phyloP scores from a whole-genome alignment of 2,329 filamentous ascomycete species.

The Ascochyta koolunga region DNA sequence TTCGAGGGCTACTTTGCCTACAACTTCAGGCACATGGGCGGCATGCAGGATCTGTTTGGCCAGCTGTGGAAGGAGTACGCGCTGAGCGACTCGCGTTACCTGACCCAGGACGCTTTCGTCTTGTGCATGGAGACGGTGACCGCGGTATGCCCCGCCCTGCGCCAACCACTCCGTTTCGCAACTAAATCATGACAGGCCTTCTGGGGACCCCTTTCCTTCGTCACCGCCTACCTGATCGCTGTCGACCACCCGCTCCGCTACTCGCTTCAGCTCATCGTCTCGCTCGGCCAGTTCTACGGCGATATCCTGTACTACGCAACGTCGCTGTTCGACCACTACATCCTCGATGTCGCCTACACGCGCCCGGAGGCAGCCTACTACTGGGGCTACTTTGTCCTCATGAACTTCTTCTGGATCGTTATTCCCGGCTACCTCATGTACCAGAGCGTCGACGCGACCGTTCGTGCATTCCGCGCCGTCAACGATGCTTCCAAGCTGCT shows the following conservation, averaged over 20 bases:
- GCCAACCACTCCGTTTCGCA: neutral
- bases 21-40: constrained; percentile 69
- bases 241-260: constrained; percentile 62
- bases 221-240: constrained; percentile 62
- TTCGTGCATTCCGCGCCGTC: constrained; percentile 44
- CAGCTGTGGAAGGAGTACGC: constrained; percentile 95
- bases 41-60: constrained; percentile 74
- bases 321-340: constrained; percentile 65
- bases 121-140: constrained; percentile 88
- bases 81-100: constrained; percentile 83
- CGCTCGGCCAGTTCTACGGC: constrained; percentile 68
- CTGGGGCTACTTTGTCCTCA: constrained; percentile 69
- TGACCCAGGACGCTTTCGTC: constrained; percentile 78
- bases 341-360: constrained; percentile 61
- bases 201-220: constrained; percentile 68
- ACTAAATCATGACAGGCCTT: constrained; percentile 50
- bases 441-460: constrained; percentile 41
- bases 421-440: constrained; percentile 55
- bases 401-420: constrained; percentile 71
- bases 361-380: constrained; percentile 69
- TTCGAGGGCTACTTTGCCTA: constrained; percentile 86
- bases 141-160: constrained; percentile 60
- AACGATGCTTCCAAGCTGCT: constrained; percentile 43
- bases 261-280: constrained; percentile 65
- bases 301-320: constrained; percentile 70